Evolutionary conservation across 805 yeast genomes (phyloP), one percentile per base, ranked within the genome.

Genomic region (Scheffersomyces lignosus): DNA sequence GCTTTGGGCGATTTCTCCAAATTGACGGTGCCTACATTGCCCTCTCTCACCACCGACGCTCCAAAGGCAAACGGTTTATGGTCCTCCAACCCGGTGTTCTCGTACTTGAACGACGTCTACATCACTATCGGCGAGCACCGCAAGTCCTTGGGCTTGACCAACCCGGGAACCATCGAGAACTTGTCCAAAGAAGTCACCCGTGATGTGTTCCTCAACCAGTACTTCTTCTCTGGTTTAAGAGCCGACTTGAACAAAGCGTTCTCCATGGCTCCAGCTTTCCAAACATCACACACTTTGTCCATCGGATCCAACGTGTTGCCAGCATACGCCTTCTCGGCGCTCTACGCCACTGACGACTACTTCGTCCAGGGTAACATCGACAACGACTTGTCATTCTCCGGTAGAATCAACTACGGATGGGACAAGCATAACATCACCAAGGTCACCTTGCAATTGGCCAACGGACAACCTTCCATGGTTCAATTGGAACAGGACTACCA

Each of bases 401-500:
- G 96, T 52, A 83, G 97, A 70, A 68, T 87, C 54, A 88, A 89
- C 74, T 87, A 87, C 66, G 88, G 90, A 50, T 89, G 96, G 96
- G 79, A 80, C 62, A 79, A 81, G 61, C 73, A 73, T 56, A 80
- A 82, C 64, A 70, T 83, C 54, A 78, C 96, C 43, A 90, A 89
- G 70, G 78, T 86, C 44, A 87, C 95, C 54, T 73, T 89, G 62
- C 98, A 91, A 73, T 72, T 89, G 50, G 87, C 95, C 51, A 73
- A 81, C 46, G 87, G 83, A 48, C 96, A 90, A 71, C 96, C 93
- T 48, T 73, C 93, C 40, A 88, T 91, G 95, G 76, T 86, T 46
- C 98, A 93, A 71, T 73, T 91, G 52, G 99, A 93, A 75, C 97
- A 93, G 64, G 99, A 93, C 66, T 83, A 80, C 71, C 91, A 85